Conservation (phyloP, 2,329 filamentous ascomycete genomes). For the Penicillium sp. region DNA sequence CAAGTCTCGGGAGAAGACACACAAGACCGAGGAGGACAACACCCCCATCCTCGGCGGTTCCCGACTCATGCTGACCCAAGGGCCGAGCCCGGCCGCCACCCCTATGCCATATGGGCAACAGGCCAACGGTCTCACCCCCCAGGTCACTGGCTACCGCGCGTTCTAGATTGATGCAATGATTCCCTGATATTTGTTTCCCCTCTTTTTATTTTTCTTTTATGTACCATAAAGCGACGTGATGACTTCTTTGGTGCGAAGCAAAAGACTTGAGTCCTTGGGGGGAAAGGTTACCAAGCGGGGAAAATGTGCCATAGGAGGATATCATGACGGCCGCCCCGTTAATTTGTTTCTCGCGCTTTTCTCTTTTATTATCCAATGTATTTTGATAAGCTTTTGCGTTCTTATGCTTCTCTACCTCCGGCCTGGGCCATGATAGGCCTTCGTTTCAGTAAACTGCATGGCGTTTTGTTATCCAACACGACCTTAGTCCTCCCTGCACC, state of each 20-base stretch:
- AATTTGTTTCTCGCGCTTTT: slow-evolving; percentile 21
- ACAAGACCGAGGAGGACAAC: slow-evolving; percentile 88
- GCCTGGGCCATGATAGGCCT: slow-evolving; percentile 7
- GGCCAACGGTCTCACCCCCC: slow-evolving; percentile 84
- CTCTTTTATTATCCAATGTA: slow-evolving; percentile 22
- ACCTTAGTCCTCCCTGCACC: not conserved
- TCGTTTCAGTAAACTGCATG: slow-evolving; percentile 7
- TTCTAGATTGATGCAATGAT: slow-evolving; percentile 44
- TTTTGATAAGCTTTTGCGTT: slow-evolving; percentile 12
- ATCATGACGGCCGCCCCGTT: slow-evolving; percentile 19
- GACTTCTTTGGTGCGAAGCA: slow-evolving; percentile 24
- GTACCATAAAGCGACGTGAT: slow-evolving; percentile 37
- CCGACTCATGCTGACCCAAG: slow-evolving; percentile 93
- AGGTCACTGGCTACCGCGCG: slow-evolving; percentile 73
- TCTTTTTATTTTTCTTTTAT: slow-evolving; percentile 24
- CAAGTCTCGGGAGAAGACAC: slow-evolving; percentile 68
- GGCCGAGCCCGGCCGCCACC: slow-evolving; percentile 60
- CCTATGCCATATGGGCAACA: slow-evolving; percentile 69
- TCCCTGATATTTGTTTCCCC: slow-evolving; percentile 10
- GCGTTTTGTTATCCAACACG: not conserved
- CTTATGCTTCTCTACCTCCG: not conserved
- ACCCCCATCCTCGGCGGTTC: slow-evolving; percentile 88
- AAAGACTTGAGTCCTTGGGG: slow-evolving; percentile 23
- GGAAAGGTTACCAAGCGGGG: slow-evolving; percentile 3
- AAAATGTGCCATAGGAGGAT: slow-evolving; percentile 8